Evolutionary conservation across 2,329 filamentous ascomycete species (phyloP), one percentile per base, ranked within the genome.

Genomic region (Botrytis byssoidea): DNA sequence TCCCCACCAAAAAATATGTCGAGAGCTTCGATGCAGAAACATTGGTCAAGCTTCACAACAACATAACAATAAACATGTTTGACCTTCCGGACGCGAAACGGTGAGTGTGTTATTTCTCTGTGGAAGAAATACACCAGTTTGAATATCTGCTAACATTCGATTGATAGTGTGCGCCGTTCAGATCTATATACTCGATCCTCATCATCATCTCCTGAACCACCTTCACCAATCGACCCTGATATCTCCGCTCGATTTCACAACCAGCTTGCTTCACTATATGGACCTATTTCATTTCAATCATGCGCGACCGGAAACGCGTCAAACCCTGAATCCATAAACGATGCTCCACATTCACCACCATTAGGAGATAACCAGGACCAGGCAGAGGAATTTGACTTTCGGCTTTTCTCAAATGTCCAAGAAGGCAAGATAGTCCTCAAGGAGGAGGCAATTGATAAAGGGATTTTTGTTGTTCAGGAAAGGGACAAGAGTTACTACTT

Each of bases 31-130:
- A 40, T 55, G 5, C 46, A 46, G 35, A 57, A 48, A 57, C n/a
- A 29, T 57, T 57, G 51, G 7, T 29, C 29, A 42, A 66, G 20
- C 59, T 63, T 57, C 42, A 61, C 51, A 55, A 61, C 70, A 35
- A 60, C 60, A 61, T 37, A 71, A 32, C 22, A 59, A 60, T 29
- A 18, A 74, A 57, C 78, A 88, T 88, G 86, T 88, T 88, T 76
- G 85, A 86, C 59, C 72, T 87, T 14, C 86, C 86, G 48, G 83
- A 86, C 73, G 85, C 86, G 66, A 88, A 88, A 79, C 83, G 86
- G 87, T 88, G 80, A 74, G 83, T 75, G 22, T 25, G 22, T 71
- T 61, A 69, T 32, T 66, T 9, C 57, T 32, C 4, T 4, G 48
- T 7, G 16, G 40, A 7, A 46, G 20, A 18, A 37, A 4, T 12